A percentile compares a stretch with the other conserved stretches of the same genome.
These are phyloP conservation scores for Linderina pennispora DNA, from an alignment of 192 early-diverging fungal species.

Conservation along the genomic window DNA sequence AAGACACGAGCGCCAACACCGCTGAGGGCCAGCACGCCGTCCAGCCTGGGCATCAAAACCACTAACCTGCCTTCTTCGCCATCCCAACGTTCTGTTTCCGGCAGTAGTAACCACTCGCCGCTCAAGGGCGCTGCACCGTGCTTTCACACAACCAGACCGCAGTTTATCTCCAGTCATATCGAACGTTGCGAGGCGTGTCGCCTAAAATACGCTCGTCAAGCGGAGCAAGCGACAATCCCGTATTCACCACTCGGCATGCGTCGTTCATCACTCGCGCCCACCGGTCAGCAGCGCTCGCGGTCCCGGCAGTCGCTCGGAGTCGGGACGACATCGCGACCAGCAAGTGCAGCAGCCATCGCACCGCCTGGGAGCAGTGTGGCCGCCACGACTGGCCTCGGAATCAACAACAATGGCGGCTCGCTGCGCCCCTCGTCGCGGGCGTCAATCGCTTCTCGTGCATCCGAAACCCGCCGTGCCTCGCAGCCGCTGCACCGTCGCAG, in stretches of 20 bases:
- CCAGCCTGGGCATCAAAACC: constrained; percentile 16
- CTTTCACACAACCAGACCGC: constrained; percentile 42
- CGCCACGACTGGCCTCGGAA: background rate
- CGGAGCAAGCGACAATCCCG: constrained; percentile 34
- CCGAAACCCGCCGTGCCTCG: constrained; percentile 5
- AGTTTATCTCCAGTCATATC: constrained; percentile 48
- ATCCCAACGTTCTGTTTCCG: constrained; percentile 30
- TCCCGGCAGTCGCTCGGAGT: constrained; percentile 39
- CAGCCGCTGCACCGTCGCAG: constrained; percentile 25
- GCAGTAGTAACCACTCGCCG: constrained; percentile 32
- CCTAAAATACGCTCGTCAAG: constrained; percentile 46
- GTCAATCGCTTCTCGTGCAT: constrained; percentile 19
- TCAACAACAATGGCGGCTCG: constrained; percentile 1
- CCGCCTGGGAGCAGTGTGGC: constrained; percentile 3
- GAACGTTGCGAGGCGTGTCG: constrained; percentile 45
- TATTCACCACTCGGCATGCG: constrained; percentile 24
- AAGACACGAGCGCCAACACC: constrained; percentile 6
- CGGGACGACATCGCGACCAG: constrained; percentile 11
- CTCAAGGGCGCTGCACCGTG: constrained; percentile 34
- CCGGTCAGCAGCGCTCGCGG: constrained; percentile 15
- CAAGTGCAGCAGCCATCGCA: constrained; percentile 26
- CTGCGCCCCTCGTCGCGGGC: constrained; percentile 37
- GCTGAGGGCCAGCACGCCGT: constrained; percentile 21
- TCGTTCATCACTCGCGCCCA: constrained; percentile 24
- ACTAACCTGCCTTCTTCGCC: constrained; percentile 1